Evolutionary conservation across 2,329 filamentous ascomycete genomes (phyloP).

Genomic region (Alternaria consortialis): DNA sequence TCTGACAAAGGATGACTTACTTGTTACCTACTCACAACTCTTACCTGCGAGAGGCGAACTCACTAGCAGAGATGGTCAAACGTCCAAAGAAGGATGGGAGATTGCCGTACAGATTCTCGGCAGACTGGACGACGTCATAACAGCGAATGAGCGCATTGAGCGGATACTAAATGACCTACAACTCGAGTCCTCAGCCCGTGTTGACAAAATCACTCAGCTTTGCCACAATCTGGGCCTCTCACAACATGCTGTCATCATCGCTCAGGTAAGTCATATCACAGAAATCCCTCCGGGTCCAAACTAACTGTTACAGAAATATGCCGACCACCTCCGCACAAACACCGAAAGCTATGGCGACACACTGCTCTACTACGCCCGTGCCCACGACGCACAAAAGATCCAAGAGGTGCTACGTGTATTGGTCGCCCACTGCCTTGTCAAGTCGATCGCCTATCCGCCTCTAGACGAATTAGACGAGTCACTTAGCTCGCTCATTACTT

Average conservation of each 20-base stretch:
- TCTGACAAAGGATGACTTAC: slow-evolving; percentile 79
- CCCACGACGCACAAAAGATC: slow-evolving; percentile 79
- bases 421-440: slow-evolving; percentile 85
- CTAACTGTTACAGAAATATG: slow-evolving; percentile 72
- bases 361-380: slow-evolving; percentile 88
- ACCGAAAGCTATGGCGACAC: slow-evolving; percentile 85
- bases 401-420: slow-evolving; percentile 86
- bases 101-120: slow-evolving; percentile 83
- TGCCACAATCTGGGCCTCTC: slow-evolving; percentile 81
- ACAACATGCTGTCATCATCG: slow-evolving; percentile 79
- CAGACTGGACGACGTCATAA: slow-evolving; percentile 76
- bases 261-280: slow-evolving; percentile 70
- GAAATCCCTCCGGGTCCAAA: not conserved
- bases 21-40: slow-evolving; percentile 78
- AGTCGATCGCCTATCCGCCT: slow-evolving; percentile 82
- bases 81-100: slow-evolving; percentile 79
- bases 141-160: slow-evolving; percentile 77
- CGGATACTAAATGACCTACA: slow-evolving; percentile 77
- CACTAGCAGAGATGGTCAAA: slow-evolving; percentile 39
- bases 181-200: slow-evolving; percentile 72
- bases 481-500: slow-evolving; percentile 73
- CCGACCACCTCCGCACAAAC: slow-evolving; percentile 75
- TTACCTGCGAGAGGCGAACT: slow-evolving; percentile 60
- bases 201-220: slow-evolving; percentile 83
- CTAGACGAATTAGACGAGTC: slow-evolving; percentile 75